Evolutionary conservation across 1,284 basidiomycete genomes (phyloP).

Genomic region (Ganoderma sinense): DNA sequence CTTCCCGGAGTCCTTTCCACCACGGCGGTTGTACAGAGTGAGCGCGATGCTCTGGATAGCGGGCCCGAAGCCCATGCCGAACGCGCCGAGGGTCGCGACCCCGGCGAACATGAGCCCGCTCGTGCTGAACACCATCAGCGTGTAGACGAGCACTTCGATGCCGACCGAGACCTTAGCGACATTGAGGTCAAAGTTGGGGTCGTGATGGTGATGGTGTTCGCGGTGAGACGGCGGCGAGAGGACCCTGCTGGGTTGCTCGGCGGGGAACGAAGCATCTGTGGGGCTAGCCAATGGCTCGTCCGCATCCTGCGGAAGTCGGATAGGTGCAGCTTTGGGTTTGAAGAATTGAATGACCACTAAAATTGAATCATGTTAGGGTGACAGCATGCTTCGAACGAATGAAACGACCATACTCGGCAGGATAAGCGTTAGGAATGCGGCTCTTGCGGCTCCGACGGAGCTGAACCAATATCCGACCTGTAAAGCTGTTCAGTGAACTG

Average conservation of each 20-base stretch:
- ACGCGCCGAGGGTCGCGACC: conserved; percentile 53
- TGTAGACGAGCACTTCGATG: conserved; percentile 65
- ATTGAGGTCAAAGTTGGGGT: conserved; percentile 64
- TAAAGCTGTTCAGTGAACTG: not conserved
- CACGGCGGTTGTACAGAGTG: conserved; percentile 60
- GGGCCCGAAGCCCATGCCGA: conserved; percentile 69
- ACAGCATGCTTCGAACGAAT: not conserved
- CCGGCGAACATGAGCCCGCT: conserved; percentile 54
- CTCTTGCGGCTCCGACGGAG: conserved; percentile 63
- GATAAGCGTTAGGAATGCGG: conserved; percentile 65
- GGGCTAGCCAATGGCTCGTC: conserved; percentile 41
- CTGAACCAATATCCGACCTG: conserved; percentile 84
- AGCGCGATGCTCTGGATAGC: conserved; percentile 73
- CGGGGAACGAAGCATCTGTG: conserved; percentile 18
- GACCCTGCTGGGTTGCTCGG: not conserved
- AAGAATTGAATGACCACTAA: conserved; percentile 63
- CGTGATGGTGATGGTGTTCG: conserved; percentile 35
- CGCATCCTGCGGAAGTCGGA: conserved; percentile 43
- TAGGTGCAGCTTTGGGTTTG: conserved; percentile 48
- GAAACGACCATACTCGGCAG: conserved; percentile 62
- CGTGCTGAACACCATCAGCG: conserved; percentile 54
- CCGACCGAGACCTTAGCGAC: conserved; percentile 65
- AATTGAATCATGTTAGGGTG: no score
- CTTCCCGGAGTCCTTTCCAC: conserved; percentile 61
- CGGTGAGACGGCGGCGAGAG: conserved; percentile 10